Percentiles rank a stretch among this genome's conserved stretches.
Conservation (phyloP, 106 monocot species). For the Cymbidium sinense region DNA sequence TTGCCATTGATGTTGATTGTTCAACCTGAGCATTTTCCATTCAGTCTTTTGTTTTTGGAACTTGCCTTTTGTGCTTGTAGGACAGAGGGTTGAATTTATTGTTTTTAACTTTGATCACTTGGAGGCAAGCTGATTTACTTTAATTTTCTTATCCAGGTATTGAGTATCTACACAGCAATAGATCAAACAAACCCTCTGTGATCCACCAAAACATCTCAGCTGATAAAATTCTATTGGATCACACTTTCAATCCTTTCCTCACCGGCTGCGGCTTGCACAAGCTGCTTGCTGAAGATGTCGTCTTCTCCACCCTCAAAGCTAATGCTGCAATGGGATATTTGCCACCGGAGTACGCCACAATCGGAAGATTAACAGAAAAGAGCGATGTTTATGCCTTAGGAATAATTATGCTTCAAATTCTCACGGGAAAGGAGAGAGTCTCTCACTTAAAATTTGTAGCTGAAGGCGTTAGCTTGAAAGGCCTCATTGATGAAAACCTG, state of each 20-base stretch:
- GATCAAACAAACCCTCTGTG: slow-evolving; percentile 37
- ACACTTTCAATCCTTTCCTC: slow-evolving; percentile 43
- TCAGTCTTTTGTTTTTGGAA: background rate
- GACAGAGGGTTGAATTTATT: background rate
- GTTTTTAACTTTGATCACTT: background rate
- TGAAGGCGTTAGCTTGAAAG: slow-evolving; percentile 48
- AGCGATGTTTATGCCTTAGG: slow-evolving; percentile 77
- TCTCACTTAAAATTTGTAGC: slow-evolving; percentile 23
- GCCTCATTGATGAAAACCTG: slow-evolving; percentile 58
- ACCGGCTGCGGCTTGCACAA: slow-evolving; percentile 56
- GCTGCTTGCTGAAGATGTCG: slow-evolving; percentile 60
- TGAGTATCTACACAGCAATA: slow-evolving; percentile 52
- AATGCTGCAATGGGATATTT: slow-evolving; percentile 59
- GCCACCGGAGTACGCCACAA: slow-evolving; percentile 42
- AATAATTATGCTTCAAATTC: slow-evolving; percentile 53
- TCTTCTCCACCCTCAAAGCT: slow-evolving; percentile 69
- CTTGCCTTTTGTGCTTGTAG: background rate
- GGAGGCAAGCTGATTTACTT: background rate
- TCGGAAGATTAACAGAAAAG: slow-evolving; percentile 65
- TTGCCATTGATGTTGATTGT: too few relatives aligned
- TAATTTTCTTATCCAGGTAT: slow-evolving; percentile 32
- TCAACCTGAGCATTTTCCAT: background rate
- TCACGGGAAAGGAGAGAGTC: slow-evolving; percentile 44
- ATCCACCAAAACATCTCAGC: slow-evolving; percentile 69
- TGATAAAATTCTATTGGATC: slow-evolving; percentile 52